A percentile compares a stretch with the other conserved stretches of the same genome.
Evolutionary conservation across 1,284 basidiomycete species (phyloP).

Genomic region (Marasmius sp.): DNA sequence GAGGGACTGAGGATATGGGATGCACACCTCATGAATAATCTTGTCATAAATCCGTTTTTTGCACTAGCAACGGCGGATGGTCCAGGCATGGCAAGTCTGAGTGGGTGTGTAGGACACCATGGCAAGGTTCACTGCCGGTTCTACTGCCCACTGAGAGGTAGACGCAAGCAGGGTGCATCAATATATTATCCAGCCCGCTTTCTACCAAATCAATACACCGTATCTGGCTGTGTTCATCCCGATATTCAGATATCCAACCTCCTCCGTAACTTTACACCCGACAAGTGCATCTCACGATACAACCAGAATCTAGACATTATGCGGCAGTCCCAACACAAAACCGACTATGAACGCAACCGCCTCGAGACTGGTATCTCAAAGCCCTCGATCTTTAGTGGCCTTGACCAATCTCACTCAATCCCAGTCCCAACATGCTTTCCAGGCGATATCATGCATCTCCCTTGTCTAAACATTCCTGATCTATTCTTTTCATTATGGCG

Average conservation of each 20-base stretch:
- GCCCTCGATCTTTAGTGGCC: conserved; percentile 19
- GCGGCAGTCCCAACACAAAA: conserved; percentile 1
- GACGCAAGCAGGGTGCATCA: conserved; percentile 13
- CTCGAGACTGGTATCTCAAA: conserved; percentile 20
- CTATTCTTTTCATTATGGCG: conserved; percentile 28
- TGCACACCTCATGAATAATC: conserved; percentile 3
- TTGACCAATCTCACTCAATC: conserved; percentile 7
- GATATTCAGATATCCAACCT: conserved; percentile 16
- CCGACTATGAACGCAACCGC: conserved; percentile 14
- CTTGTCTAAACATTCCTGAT: conserved; percentile 28
- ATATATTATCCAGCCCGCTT: conserved; percentile 24
- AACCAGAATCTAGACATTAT: conserved; percentile 4
- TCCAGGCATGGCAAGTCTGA: conserved; percentile 21
- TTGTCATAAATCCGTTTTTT: conserved; percentile 7
- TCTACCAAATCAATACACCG: conserved; percentile 20
- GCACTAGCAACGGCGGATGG: conserved; percentile 25
- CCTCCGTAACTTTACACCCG: neutral
- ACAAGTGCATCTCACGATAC: conserved; percentile 3
- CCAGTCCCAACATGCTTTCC: conserved; percentile 21
- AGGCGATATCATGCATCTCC: conserved; percentile 34
- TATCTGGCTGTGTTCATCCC: conserved; percentile 22
- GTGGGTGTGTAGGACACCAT: conserved; percentile 23
- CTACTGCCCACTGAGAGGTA: conserved; percentile 17
- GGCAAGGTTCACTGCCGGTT: conserved; percentile 19
- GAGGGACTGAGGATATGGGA: conserved; percentile 18